Base-by-base conservation (phyloP, 345 rosid genomes). In the Schrenkiella parvula region DNA sequence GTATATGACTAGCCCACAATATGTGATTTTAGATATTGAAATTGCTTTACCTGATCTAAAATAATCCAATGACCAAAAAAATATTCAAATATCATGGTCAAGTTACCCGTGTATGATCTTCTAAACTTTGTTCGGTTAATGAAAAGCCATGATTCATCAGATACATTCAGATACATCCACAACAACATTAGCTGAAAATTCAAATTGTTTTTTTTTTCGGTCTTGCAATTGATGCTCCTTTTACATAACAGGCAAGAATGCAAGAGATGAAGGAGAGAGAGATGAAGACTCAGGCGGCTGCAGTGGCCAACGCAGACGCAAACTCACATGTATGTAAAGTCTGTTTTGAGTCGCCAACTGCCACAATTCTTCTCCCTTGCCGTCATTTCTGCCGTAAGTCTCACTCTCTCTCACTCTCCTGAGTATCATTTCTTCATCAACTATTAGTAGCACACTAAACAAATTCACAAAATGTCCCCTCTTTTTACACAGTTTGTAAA, bases 191-290 rank as follows among this genome's bases (percentile, higher is more conserved):
- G 19, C 51, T 22, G 19, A 9, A 8, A 12, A 17, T 6, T 37
- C 18, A 55, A 56, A 21, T 32, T 6, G 3, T 70, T 5, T 57
- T 12, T 25, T 21, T 3, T 17, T 42, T n/a, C n/a, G 47, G 4
- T 17, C 10, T n/a, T 38, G 60, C 19, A 64, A 44, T 37, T 64
- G 25, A 74, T 47, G 62, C 8, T 59, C n/a, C n/a, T 60, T 57
- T 70, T 11, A 37, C 54, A 60, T 59, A 29, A 61, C 84, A 95
- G 99, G 97, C 93, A 11, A 80, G 91, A 58, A 95, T 95, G 96
- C 95, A 89, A 83, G 97, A 95, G 70, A 91, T 91, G 91, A 91
- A 88, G 74, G 96, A 93, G 79, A 91, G 86, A 71, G 97, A 93
- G 73, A 79, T 83, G 59, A 89, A 86, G 78, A 80, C 79, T 35